Conservation (phyloP, 768 basidiomycete species). For the Mycena latifolia region DNA sequence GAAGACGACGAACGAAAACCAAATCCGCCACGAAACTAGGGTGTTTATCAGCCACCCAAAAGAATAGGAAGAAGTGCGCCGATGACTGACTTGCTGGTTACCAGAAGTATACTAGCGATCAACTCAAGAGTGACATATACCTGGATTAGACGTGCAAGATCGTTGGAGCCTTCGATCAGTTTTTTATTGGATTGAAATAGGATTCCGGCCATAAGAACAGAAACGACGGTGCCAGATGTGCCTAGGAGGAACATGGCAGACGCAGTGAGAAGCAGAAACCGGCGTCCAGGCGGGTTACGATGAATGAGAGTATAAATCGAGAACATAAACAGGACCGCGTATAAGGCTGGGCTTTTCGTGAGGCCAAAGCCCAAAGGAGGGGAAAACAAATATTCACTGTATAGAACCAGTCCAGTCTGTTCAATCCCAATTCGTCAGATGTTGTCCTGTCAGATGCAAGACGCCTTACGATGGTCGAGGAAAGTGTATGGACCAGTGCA, state of each 20-base stretch:
- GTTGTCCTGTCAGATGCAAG: too few relatives aligned
- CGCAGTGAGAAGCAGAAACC: neutral
- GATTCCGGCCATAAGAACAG: neutral
- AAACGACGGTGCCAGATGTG: neutral
- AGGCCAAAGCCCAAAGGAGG: too few relatives aligned
- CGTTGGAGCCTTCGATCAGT: neutral
- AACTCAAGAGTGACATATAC: too few relatives aligned
- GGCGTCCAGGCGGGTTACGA: neutral
- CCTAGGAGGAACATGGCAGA: slow-evolving; percentile 1
- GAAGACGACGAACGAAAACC: neutral
- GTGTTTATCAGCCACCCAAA: neutral
- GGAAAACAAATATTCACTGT: too few relatives aligned
- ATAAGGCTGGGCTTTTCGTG: neutral
- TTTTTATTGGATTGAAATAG: neutral
- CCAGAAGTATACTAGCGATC: too few relatives aligned
- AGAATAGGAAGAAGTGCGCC: neutral
- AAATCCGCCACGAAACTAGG: slow-evolving; percentile 6
- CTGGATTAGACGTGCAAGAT: neutral
- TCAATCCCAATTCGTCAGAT: too few relatives aligned
- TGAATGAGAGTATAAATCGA: neutral
- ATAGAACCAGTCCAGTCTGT: too few relatives aligned
- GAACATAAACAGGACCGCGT: neutral
- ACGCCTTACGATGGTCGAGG: too few relatives aligned
- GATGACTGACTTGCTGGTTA: too few relatives aligned
- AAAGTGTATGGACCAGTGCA: too few relatives aligned